Conservation (phyloP, 768 basidiomycete genomes). For the Boletales sp. region DNA sequence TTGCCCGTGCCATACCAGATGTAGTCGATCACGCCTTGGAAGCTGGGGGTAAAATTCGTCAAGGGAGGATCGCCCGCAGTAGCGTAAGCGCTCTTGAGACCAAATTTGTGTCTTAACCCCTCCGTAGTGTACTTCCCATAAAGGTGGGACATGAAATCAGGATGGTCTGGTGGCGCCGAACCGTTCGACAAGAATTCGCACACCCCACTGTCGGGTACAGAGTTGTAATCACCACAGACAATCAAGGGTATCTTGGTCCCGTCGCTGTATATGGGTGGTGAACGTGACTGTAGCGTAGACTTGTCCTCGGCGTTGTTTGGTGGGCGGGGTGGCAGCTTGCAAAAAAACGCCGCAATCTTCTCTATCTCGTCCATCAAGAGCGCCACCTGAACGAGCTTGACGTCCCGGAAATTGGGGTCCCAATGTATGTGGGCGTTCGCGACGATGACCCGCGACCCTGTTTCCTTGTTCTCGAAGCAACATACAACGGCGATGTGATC, state of each 20-base stretch:
- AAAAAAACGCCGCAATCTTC: slow-evolving; percentile 83
- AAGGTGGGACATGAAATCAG: slow-evolving; percentile 87
- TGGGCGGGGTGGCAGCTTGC: slow-evolving; percentile 70
- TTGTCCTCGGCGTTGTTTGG: slow-evolving; percentile 34
- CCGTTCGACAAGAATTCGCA: slow-evolving; percentile 88
- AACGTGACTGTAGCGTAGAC: slow-evolving; percentile 33
- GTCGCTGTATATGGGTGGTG: slow-evolving; percentile 72
- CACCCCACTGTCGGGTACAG: slow-evolving; percentile 78
- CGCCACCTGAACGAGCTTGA: slow-evolving; percentile 96
- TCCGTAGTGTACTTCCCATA: slow-evolving; percentile 94
- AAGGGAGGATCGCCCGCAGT: slow-evolving; percentile 56
- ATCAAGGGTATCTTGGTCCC: slow-evolving; percentile 88
- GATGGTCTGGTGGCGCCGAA: slow-evolving; percentile 63
- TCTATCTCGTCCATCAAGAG: slow-evolving; percentile 90
- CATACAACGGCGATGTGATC: slow-evolving; percentile 90
- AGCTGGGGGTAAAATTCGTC: slow-evolving; percentile 90
- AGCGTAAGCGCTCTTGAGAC: slow-evolving; percentile 83
- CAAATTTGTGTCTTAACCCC: slow-evolving; percentile 75
- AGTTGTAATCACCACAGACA: slow-evolving; percentile 96
- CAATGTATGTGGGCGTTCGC: slow-evolving; percentile 91
- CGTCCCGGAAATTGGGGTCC: slow-evolving; percentile 90
- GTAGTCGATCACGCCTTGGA: slow-evolving; percentile 87
- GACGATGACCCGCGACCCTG: slow-evolving; percentile 85
- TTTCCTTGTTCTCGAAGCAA: slow-evolving; percentile 80
- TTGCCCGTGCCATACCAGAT: slow-evolving; percentile 84